Conservation (phyloP, 208 protist species). For the Leishmania major region DNA sequence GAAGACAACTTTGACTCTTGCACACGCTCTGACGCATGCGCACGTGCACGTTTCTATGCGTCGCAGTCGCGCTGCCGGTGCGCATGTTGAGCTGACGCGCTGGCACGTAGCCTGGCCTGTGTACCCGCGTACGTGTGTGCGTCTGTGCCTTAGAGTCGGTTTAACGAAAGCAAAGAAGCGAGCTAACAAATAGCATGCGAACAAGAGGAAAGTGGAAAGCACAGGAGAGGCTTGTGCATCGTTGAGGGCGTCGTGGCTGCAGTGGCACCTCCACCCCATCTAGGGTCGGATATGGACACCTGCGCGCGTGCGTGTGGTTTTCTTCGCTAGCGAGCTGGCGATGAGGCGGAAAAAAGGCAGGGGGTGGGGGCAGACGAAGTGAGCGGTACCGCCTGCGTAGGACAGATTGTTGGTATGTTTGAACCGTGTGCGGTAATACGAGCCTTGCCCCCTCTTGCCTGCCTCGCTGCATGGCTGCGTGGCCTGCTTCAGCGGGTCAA, state of each 20-base stretch:
- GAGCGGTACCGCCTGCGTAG: not conserved
- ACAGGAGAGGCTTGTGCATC: not conserved
- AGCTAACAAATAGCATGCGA: not conserved
- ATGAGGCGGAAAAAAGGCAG: not conserved
- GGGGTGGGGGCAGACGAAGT: not conserved
- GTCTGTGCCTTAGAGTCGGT: not conserved
- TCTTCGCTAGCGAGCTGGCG: not conserved
- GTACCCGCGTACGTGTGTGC: not conserved
- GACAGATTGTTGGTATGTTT: not conserved
- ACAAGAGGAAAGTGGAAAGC: not conserved
- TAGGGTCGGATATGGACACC: too few species aligned
- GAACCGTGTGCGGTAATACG: not conserved
- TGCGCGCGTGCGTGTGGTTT: not conserved
- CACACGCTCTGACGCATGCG: not conserved
- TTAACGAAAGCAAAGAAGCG: not conserved
- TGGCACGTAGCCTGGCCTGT: not conserved
- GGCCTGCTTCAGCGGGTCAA: not conserved
- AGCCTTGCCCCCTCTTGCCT: not conserved
- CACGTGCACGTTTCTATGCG: not conserved
- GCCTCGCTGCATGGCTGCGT: too few species aligned
- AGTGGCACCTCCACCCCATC: not conserved
- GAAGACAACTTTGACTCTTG: not conserved
- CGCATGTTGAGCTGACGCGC: not conserved
- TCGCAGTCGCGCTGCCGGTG: not conserved
- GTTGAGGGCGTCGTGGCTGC: not conserved